Base-by-base conservation (phyloP, 2,329 filamentous ascomycete species). In the Xylaria sp. region DNA sequence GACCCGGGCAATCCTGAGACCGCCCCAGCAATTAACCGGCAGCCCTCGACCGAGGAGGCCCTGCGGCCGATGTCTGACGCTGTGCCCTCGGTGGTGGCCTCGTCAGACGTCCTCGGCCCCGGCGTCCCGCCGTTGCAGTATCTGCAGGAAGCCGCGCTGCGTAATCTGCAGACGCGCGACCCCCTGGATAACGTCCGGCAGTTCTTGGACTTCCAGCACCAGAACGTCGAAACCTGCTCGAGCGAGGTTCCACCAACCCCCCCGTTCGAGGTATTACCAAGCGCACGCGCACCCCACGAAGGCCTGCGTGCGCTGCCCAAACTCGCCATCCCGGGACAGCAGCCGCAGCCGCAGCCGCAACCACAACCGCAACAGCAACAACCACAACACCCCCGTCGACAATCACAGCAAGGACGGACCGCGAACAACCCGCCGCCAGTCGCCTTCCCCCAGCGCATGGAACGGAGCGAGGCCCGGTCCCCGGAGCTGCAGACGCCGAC, bases 161-260 rank as follows among this genome's bases (percentile, higher is more conserved):
- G 86, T 53, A 85, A 80, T 58, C 70, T 96, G 26, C 81, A 89
- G 67, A 78, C 79, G 17, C 83, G 89, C 48, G 92, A 97, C 67
- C 90, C 92, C 5, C 92, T 95, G 71, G 92, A 97, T 74, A 96
- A 93, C 64, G 91, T 97, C 34, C 87, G 90, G 67, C 91, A 96
- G 62, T 97, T 96, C 73, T 82, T 97, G 48, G 84, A 84, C 67
- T 92, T 96, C 70, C 93, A 97, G 70, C 87, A 70, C 69, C 80
- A 83, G 50, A 58, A 71, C 20, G 63, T 64, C 34, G 58, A 51
- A 20, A 64, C 62, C 40, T 63, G 72, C 70, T 66, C 72, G 20
- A 76, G 76, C 57, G 82, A 87, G 48, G 81, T 89, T n/a, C 84
- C 85, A 7, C 83, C 83, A 7, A 87, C 87, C 7, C 88, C 89